A percentile compares a stretch with the other conserved stretches of the same genome.
phyloP scores from a whole-genome alignment of 2,329 filamentous ascomycete genomes.

The Westerdykella sp. region DNA sequence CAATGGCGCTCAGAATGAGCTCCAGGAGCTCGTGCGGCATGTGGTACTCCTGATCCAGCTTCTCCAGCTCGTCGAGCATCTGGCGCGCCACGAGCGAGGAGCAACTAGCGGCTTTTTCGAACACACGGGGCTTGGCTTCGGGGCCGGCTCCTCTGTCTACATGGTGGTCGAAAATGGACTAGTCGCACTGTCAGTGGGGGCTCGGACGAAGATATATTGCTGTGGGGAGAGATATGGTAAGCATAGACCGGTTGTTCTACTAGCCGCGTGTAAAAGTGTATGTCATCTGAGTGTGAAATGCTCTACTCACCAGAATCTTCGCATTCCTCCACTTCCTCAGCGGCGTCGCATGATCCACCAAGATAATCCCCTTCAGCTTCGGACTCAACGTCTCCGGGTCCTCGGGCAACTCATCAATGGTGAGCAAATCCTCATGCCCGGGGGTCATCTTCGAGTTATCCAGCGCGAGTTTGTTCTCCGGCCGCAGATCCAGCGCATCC shows the following conservation, averaged over 20 bases:
- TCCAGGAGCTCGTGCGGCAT: conserved; percentile 47
- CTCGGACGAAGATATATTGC: neutral
- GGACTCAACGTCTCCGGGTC: conserved; percentile 40
- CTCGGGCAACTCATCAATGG: conserved; percentile 44
- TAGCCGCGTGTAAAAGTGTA: neutral
- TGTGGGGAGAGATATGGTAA: neutral
- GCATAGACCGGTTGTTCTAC: neutral
- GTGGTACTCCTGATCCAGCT: conserved; percentile 42
- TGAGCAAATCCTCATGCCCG: conserved; percentile 43
- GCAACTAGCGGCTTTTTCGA: conserved; percentile 42
- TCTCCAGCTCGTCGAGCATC: conserved; percentile 44
- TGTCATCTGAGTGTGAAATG: no score
- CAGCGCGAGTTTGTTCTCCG: conserved; percentile 44
- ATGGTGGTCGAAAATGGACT: conserved; percentile 44
- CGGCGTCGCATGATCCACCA: conserved; percentile 42
- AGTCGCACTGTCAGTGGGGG: neutral
- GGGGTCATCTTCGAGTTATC: conserved; percentile 43
- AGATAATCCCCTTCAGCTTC: conserved; percentile 42
- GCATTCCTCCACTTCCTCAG: conserved; percentile 41
- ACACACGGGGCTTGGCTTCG: conserved; percentile 40
- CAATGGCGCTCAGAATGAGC: conserved; percentile 43
- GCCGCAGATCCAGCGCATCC: conserved; percentile 43
- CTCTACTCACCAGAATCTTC: conserved; percentile 30
- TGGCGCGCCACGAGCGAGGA: conserved; percentile 43
- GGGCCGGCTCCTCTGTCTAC: conserved; percentile 39